Conservation (phyloP, 176 grass and related monocot genomes). For the Aegilops speltoides region DNA sequence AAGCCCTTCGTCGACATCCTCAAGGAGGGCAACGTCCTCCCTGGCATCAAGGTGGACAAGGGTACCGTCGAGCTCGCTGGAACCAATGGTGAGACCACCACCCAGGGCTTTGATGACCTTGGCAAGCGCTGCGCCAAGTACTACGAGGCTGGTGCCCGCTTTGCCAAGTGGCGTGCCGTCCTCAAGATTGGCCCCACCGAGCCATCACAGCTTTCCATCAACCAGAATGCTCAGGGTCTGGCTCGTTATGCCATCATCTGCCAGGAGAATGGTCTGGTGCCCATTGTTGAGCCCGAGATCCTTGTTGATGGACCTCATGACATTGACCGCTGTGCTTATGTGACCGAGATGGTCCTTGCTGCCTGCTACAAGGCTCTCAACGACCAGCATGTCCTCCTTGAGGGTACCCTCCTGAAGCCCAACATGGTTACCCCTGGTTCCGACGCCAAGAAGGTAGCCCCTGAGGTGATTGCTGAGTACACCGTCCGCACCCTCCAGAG, state of each 20-base stretch:
- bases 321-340: conserved; percentile 63
- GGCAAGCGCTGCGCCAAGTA: conserved; percentile 89
- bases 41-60: conserved; percentile 92
- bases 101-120: conserved; percentile 84
- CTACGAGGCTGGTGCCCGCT: conserved; percentile 81
- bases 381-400: conserved; percentile 80
- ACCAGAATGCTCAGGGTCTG: conserved; percentile 74
- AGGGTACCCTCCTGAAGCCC: conserved; percentile 87
- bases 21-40: conserved; percentile 61
- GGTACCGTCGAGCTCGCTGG: conserved; percentile 70
- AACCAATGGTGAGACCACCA: conserved; percentile 82
- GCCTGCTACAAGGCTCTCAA: conserved; percentile 94
- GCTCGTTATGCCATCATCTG: conserved; percentile 90
- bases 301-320: conserved; percentile 79
- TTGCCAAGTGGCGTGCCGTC: conserved; percentile 92
- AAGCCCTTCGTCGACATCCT: conserved; percentile 80
- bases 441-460: conserved; percentile 71
- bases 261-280: conserved; percentile 90
- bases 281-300: conserved; percentile 93
- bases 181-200: conserved; percentile 76
- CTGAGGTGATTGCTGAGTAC: conserved; percentile 83
- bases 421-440: conserved; percentile 98
- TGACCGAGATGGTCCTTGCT: conserved; percentile 68
- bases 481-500: conserved; percentile 78
- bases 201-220: conserved; percentile 76